phyloP scores from a whole-genome alignment of 805 yeast genomes.

The Metschnikowia drakensbergensis region DNA sequence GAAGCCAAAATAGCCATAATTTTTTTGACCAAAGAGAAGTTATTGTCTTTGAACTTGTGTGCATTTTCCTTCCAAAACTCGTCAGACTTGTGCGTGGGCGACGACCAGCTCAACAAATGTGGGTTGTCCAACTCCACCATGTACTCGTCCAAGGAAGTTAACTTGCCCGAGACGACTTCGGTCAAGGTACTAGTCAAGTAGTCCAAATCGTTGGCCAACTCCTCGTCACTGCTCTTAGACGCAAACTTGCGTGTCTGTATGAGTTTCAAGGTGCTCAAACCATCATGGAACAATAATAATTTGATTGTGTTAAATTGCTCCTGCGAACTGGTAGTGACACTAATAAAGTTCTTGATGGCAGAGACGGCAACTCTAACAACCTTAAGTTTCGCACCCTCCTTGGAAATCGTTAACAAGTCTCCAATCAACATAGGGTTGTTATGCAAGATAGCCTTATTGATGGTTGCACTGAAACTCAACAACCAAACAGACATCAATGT shows the following conservation, averaged over 20 bases:
- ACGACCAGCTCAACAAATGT: slow-evolving; percentile 65
- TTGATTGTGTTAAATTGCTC: slow-evolving; percentile 53
- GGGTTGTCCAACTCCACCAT: slow-evolving; percentile 77
- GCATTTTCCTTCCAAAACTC: slow-evolving; percentile 90
- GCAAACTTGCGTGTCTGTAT: slow-evolving; percentile 88
- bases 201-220: slow-evolving; percentile 69
- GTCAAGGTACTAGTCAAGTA: slow-evolving; percentile 56
- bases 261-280: slow-evolving; percentile 61
- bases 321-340: slow-evolving; percentile 24
- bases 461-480: slow-evolving; percentile 63
- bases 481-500: slow-evolving; percentile 80
- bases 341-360: slow-evolving; percentile 59
- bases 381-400: slow-evolving; percentile 87
- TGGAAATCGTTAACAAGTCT: slow-evolving; percentile 54
- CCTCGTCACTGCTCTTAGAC: slow-evolving; percentile 64
- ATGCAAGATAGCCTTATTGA: slow-evolving; percentile 46
- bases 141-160: slow-evolving; percentile 93
- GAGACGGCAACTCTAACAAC: slow-evolving; percentile 81
- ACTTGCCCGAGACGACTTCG: slow-evolving; percentile 61
- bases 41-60: slow-evolving; percentile 66
- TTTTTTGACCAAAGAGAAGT: slow-evolving; percentile 67
- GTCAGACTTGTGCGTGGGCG: slow-evolving; percentile 86
- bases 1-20: slow-evolving; percentile 50
- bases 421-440: slow-evolving; percentile 54
- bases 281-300: slow-evolving; percentile 70